These are phyloP conservation scores for Psophocarpus tetragonolobus DNA, from an alignment of 306 rosid species.

Conservation along the genomic window DNA sequence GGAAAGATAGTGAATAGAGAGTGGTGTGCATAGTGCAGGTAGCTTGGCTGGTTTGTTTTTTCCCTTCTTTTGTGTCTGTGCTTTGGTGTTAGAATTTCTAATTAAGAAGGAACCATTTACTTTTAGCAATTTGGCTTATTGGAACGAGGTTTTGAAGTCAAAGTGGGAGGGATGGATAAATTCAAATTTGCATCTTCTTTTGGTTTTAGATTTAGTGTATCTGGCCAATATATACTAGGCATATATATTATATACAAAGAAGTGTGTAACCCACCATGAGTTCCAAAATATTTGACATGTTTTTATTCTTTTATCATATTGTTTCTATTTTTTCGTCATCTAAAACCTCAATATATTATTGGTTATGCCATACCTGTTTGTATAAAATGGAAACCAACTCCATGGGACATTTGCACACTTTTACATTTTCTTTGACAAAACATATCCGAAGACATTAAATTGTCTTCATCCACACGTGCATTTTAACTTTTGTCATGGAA, in stretches of 20 bases:
- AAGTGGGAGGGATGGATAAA: background rate
- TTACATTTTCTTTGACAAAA: background rate
- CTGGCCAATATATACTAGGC: background rate
- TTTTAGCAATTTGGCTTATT: constrained; percentile 9
- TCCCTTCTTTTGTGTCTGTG: background rate
- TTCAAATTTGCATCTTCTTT: background rate
- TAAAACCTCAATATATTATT: background rate
- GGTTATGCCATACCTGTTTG: background rate
- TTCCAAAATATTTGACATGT: background rate
- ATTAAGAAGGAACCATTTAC: background rate
- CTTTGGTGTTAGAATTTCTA: background rate
- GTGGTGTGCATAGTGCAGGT: constrained; percentile 9
- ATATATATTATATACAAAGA: background rate
- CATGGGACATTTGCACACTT: background rate
- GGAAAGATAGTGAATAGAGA: constrained; percentile 5
- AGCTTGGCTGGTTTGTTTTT: constrained; percentile 11
- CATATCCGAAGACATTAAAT: background rate
- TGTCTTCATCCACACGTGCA: background rate
- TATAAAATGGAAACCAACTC: background rate
- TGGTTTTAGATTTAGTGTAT: background rate
- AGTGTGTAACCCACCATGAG: background rate
- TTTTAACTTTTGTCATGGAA: background rate
- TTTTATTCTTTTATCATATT: background rate
- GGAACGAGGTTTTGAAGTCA: background rate
- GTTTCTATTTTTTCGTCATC: background rate